Percentiles rank a stretch among this genome's conserved stretches.
These are phyloP conservation scores for Beverwykella pulmonaria DNA, from an alignment of 495 filamentous ascomycete species.

Conservation along the genomic window DNA sequence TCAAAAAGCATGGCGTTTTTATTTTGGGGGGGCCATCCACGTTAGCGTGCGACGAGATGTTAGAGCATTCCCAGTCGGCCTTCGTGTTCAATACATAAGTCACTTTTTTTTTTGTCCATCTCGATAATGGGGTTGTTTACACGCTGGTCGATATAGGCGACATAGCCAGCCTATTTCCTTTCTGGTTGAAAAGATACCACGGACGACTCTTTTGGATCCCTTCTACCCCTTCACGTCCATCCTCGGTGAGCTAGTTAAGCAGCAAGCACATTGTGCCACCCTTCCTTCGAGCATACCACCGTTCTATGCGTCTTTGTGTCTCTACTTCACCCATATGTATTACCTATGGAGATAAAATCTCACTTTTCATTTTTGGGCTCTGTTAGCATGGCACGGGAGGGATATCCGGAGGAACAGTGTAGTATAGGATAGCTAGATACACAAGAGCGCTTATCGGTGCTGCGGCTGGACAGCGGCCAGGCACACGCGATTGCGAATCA, in stretches of 20 bases:
- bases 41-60: too few species aligned
- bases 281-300: slow-evolving; percentile 16
- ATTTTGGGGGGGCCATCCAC: neutral
- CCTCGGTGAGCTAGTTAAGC: neutral
- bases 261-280: slow-evolving; percentile 29
- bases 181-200: slow-evolving; percentile 12
- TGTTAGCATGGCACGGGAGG: neutral
- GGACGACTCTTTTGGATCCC: neutral
- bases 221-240: neutral
- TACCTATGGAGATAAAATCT: neutral
- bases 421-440: too few species aligned
- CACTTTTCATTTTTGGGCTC: neutral
- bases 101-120: neutral
- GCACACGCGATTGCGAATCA: neutral
- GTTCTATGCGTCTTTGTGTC: neutral
- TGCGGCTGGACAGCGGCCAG: too few species aligned
- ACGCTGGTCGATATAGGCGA: neutral
- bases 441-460: too few species aligned
- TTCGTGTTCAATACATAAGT: neutral
- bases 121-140: neutral
- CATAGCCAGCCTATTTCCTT: neutral
- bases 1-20: slow-evolving; percentile 21
- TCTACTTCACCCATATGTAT: slow-evolving; percentile 10
- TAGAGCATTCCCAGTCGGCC: neutral
- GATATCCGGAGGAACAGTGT: neutral